Evolutionary conservation across 176 grass and related monocot species (phyloP), one percentile per base, ranked within the genome.

Genomic region (Oropetium thomaeum): DNA sequence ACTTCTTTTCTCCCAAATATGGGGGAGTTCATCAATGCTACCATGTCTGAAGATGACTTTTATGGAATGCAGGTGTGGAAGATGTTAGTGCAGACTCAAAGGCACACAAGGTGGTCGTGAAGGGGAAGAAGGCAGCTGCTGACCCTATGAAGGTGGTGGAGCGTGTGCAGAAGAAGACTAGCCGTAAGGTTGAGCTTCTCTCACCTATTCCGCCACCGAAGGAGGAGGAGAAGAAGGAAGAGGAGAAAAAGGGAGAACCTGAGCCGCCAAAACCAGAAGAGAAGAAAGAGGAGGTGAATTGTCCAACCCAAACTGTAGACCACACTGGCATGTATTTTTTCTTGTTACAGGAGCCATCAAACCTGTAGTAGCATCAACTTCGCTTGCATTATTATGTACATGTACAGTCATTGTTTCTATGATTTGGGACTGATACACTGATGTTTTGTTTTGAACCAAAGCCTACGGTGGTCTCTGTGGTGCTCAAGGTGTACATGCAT

Each of bases 71-170:
- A 99, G 96, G 96, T n/a, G 96, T 99, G 73, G 96, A 92, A 42
- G 84, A 84, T 29, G 92, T 99, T 37, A 86, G 61, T 32, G 83
- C 96, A 10, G 87, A 99, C 70, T 90, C 88, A 0, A 90, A 89
- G 79, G 76, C 87, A 4, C 92, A 99, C 73, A 92, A 90, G 87
- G 96, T 99, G 66, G 85, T 99, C 35, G 96, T 87, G 45, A 99
- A 92, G 79, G 96, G 96, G 52, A 99, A 87, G 83, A 99, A 99
- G 64, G 85, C 92, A 5, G 96, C 96, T 4, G 89, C 84, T 22
- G 82, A 96, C 66, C 96, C 96, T 17, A 80, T 92, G 96, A 99
- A 99, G 80, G 96, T 99, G 58, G 92, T 99, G 65, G 87, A 88
- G 69, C 84, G 92, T 5, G 89, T 99, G 43, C 96, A 96, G 82